Base-by-base conservation (phyloP, 768 basidiomycete genomes). In the Leccinum barrowsii region DNA sequence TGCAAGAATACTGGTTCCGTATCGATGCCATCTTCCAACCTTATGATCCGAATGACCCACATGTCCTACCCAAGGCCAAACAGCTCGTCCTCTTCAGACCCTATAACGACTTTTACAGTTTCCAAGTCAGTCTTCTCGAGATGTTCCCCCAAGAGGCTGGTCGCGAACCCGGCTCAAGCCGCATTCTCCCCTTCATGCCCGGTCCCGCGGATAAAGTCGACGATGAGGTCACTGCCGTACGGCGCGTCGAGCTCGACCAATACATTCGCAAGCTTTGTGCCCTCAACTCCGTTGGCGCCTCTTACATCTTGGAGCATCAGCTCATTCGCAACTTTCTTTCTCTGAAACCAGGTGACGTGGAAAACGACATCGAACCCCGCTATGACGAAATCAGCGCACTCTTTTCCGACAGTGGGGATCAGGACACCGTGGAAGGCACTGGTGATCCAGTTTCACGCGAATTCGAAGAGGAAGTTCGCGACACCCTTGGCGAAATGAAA, bases 91-190 rank as follows among this genome's bases (percentile, higher is more conserved):
- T 98, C 47, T 99, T 96, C 77, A 85, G 97, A 52, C 86, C 92
- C 24, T 99, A 99, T 79, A 91, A 95, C 67, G 96, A 99, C 73
- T 99, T 99, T 73, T 98, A 96, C 75, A 92, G 95, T 67, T 98
- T 98, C 74, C 97, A 99, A 69, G 89, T 97, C 56, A 78, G 83
- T 5, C 82, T 99, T 22, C 83, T 98, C 60, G 84, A 94, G 49
- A 80, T 82, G 0, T 98, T 95, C 74, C 94, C 95, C 7, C 82
- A 82, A 48, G 97, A 99, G 75, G 97, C 94, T 13, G 97, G 97
- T 21, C 84, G 91, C 15, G 75, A 86, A 35, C 77, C 83, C 10
- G 79, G 80, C 28, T 77, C 84, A 61, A 79, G 80, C 8, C 82
- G 97, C 35, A 89, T 96, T 52, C 77, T 99, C 26, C 97, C 97